Conservation (phyloP, 805 yeast species). For the Candida nemodendra region DNA sequence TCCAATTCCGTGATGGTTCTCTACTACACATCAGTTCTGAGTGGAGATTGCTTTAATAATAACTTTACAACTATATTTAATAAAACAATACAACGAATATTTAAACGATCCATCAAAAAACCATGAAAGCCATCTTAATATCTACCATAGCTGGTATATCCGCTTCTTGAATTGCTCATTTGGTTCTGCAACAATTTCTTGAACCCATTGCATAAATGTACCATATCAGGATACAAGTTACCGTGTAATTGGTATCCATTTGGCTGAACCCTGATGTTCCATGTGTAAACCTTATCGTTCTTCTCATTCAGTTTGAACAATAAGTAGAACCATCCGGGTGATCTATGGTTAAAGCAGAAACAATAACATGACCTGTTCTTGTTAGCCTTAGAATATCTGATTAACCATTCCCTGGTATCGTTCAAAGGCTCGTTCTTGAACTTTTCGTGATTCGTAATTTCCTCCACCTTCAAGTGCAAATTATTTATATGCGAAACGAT, state of each 20-base stretch:
- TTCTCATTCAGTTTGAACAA: slow-evolving; percentile 77
- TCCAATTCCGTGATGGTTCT: too few species aligned
- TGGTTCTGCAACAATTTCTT: slow-evolving; percentile 47
- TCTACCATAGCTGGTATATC: slow-evolving; percentile 22
- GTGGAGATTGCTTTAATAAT: too few species aligned
- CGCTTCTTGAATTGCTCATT: slow-evolving; percentile 21
- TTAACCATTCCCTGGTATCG: slow-evolving; percentile 84
- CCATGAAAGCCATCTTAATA: slow-evolving; percentile 7
- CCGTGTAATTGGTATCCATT: slow-evolving; percentile 80
- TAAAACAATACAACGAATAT: too few species aligned
- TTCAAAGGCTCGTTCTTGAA: slow-evolving; percentile 76
- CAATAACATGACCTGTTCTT: slow-evolving; percentile 88
- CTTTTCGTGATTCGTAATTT: slow-evolving; percentile 83
- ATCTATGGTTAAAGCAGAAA: slow-evolving; percentile 83
- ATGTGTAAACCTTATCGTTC: slow-evolving; percentile 64
- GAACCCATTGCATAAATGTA: slow-evolving; percentile 90
- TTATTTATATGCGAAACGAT: slow-evolving; percentile 84
- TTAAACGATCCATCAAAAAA: too few species aligned
- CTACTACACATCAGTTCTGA: too few species aligned
- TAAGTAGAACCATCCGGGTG: slow-evolving; percentile 91
- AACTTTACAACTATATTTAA: too few species aligned
- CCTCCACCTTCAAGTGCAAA: slow-evolving; percentile 77
- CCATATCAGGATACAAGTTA: slow-evolving; percentile 86
- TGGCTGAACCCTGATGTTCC: slow-evolving; percentile 91
- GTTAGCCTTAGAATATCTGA: slow-evolving; percentile 86